Base-by-base conservation (phyloP, 164 flowering plant species). In the Tetrastigma voinierianum region DNA sequence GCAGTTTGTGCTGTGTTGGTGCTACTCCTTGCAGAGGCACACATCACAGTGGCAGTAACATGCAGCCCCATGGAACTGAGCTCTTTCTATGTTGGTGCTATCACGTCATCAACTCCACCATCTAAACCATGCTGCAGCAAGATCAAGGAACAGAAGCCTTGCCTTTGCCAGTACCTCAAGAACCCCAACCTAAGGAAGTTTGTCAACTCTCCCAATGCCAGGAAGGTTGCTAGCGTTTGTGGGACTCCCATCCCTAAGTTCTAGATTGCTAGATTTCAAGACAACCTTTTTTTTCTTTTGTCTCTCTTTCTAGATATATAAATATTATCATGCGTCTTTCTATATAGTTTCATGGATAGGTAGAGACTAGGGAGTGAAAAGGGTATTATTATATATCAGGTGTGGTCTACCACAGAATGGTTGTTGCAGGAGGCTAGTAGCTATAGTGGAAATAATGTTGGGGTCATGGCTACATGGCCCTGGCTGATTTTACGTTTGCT, bases 161-260 rank as follows among this genome's bases (percentile, higher is more conserved):
- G 93, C 72, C 84, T 88, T 21, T 88, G 93, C 82, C 64, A 70
- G 70, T 88, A 88, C 80, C 68, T 83, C 58, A 80, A 60, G 74
- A 80, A 86, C 64, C n/a, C 89, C 1, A 78, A 40, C 56, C 82
- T 88, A 18, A 79, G 67, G 69, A 66, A 78, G 70, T 85, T 74
- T 65, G 78, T 88, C n/a, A 78, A 73, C 77, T 70, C 81, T 20
- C 90, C 89, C 3, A 81, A 82, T 71, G 85, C 88, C 58, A 82
- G 72, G 78, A 84, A 77, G 46, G 87, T 88, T 45, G 84, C 87
- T 17, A 65, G 10, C 59, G 58, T 74, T 61, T 88, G 93, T 66
- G 70, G 80, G 20, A 75, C 78, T 59, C 83, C 86, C 3, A 74
- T 46, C 68, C 93, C 93, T 51, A 78, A 62, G 62, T 88, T 90